A percentile compares a stretch with the other conserved stretches of the same genome.
Conservation (phyloP, 208 protist genomes). For the Crithidia bombi region DNA sequence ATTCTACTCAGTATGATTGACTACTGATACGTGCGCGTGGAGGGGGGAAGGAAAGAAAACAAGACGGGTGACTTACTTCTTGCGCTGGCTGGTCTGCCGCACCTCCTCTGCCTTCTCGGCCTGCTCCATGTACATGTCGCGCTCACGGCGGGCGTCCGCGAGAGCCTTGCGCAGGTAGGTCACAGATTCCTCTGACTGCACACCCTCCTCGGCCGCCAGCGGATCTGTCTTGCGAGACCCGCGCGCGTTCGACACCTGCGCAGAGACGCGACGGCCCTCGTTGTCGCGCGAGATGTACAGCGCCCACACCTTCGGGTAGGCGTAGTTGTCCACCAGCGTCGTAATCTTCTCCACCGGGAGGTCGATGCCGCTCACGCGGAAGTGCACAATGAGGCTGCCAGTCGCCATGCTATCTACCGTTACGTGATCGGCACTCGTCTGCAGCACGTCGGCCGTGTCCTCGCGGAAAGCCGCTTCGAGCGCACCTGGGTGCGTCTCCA, state of each 20-base stretch:
- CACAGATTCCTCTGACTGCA: constrained; percentile 49
- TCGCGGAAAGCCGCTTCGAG: constrained; percentile 41
- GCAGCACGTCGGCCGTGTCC: constrained; percentile 47
- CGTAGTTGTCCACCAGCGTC: constrained; percentile 40
- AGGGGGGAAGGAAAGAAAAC: too few relatives aligned
- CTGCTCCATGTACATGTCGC: constrained; percentile 52
- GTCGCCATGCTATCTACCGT: constrained; percentile 35
- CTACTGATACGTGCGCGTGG: too few relatives aligned
- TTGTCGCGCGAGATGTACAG: constrained; percentile 47
- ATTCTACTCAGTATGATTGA: too few relatives aligned
- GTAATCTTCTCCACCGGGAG: constrained; percentile 27
- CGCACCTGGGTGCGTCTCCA: constrained; percentile 26
- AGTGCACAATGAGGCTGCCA: constrained; percentile 50
- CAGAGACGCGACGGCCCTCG: background rate
- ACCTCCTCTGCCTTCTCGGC: constrained; percentile 27
- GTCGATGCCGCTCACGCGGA: constrained; percentile 33
- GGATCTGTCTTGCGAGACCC: constrained; percentile 31
- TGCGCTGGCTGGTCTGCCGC: constrained; percentile 5
- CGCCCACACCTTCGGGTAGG: constrained; percentile 55
- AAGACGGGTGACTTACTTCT: constrained; percentile 1
- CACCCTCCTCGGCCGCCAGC: constrained; percentile 39
- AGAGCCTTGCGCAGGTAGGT: constrained; percentile 62
- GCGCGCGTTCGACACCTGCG: constrained; percentile 19
- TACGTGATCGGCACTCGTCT: constrained; percentile 28
- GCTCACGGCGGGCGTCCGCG: constrained; percentile 53